These are phyloP conservation scores for Limonium bicolor DNA, from an alignment of 148 eudicot species.

Conservation along the genomic window DNA sequence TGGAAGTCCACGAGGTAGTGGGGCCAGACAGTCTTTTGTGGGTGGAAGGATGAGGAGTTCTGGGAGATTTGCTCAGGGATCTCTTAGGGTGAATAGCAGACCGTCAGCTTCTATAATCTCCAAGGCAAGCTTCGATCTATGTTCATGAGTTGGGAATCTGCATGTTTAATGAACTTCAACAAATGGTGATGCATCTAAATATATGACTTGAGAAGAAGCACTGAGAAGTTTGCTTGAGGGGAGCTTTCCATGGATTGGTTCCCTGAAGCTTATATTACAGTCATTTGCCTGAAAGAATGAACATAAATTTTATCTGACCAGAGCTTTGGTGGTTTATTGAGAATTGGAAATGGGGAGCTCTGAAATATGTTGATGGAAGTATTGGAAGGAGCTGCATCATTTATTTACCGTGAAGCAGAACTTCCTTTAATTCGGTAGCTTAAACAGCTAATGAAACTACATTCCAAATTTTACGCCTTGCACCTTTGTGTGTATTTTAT, in stretches of 20 bases:
- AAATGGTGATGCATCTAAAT: constrained; percentile 22
- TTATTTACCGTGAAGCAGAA: constrained; percentile 12
- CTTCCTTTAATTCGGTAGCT: constrained; percentile 11
- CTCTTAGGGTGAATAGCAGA: constrained; percentile 58
- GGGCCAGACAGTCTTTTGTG: constrained; percentile 31
- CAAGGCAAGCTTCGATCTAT: constrained; percentile 86
- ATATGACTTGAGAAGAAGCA: constrained; percentile 16
- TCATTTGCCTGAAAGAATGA: constrained; percentile 11
- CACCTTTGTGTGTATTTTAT: constrained; percentile 20
- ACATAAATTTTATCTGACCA: constrained; percentile 11
- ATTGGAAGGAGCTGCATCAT: constrained; percentile 24
- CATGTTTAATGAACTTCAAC: constrained; percentile 20
- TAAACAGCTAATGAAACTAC: constrained; percentile 11
- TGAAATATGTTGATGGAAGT: constrained; percentile 11
- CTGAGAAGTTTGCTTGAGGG: constrained; percentile 15
- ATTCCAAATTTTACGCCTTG: constrained; percentile 8
- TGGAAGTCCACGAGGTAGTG: constrained; percentile 46
- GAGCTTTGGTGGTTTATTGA: constrained; percentile 6
- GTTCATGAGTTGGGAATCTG: constrained; percentile 42
- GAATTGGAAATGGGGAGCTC: constrained; percentile 8
- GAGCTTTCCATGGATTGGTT: constrained; percentile 20
- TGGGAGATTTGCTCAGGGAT: constrained; percentile 40
- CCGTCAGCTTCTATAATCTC: constrained; percentile 57
- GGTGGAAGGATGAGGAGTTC: constrained; percentile 45
- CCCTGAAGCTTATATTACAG: constrained; percentile 10